Conservation (phyloP, 108 stramenopile genomes). For the Nitzschia sp. region DNA sequence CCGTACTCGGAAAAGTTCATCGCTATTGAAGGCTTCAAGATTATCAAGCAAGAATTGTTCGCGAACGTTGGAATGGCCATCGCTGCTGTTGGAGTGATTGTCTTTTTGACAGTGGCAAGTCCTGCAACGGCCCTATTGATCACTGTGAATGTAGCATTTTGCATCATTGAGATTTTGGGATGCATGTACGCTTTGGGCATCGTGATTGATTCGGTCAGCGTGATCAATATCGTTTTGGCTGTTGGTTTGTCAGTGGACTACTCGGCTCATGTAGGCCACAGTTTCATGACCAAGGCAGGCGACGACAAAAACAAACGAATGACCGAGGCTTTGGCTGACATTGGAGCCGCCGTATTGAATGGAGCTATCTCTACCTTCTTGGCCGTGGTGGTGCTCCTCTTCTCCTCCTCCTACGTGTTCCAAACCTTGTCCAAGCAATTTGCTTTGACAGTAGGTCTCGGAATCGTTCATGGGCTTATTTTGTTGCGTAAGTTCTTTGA, state of each 20-base stretch:
- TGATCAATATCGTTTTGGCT: slow-evolving; percentile 83
- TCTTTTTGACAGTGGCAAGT: slow-evolving; percentile 65
- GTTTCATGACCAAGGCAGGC: slow-evolving; percentile 64
- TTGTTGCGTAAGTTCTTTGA: slow-evolving; percentile 35
- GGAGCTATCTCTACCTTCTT: slow-evolving; percentile 80
- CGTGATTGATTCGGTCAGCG: slow-evolving; percentile 79
- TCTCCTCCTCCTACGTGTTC: slow-evolving; percentile 67
- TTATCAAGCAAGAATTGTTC: slow-evolving; percentile 57
- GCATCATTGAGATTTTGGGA: slow-evolving; percentile 82
- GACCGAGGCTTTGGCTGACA: slow-evolving; percentile 65
- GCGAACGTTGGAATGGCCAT: slow-evolving; percentile 62
- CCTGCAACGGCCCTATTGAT: slow-evolving; percentile 64
- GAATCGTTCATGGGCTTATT: slow-evolving; percentile 64
- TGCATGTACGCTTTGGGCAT: slow-evolving; percentile 83
- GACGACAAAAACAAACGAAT: slow-evolving; percentile 52
- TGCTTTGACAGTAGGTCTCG: slow-evolving; percentile 66
- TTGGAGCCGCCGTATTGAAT: slow-evolving; percentile 71
- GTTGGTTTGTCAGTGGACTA: slow-evolving; percentile 89
- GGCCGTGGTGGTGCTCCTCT: slow-evolving; percentile 71
- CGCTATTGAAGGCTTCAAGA: slow-evolving; percentile 63
- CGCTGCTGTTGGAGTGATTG: slow-evolving; percentile 54
- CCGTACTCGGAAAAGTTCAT: slow-evolving; percentile 52
- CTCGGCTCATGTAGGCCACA: slow-evolving; percentile 82
- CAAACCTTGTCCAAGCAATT: slow-evolving; percentile 63
- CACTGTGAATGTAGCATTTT: slow-evolving; percentile 69